Evolutionary conservation across 2,329 filamentous ascomycete genomes (phyloP).

Genomic region (Talaromyces sp.): DNA sequence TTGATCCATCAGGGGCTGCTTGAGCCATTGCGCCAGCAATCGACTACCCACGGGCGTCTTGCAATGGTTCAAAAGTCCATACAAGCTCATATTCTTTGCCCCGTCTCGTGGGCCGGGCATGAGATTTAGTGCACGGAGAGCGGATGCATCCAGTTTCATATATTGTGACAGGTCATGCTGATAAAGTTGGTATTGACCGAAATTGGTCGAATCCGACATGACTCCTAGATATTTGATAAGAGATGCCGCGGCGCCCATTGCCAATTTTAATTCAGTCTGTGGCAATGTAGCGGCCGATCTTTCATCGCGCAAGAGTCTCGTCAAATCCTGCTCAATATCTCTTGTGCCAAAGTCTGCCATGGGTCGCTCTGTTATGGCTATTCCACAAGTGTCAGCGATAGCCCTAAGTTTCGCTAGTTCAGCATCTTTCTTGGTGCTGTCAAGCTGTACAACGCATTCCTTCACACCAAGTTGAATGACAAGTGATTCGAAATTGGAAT

Average conservation of each 20-base stretch:
- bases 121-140: conserved; percentile 87
- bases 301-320: conserved; percentile 82
- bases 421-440: conserved; percentile 76
- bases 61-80: conserved; percentile 91
- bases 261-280: conserved; percentile 87
- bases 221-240: conserved; percentile 92
- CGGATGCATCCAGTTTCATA: conserved; percentile 96
- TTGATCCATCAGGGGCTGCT: conserved; percentile 92
- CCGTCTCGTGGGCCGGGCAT: conserved; percentile 96
- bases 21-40: conserved; percentile 90
- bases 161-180: conserved; percentile 95
- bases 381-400: conserved; percentile 88
- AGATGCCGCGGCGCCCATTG: conserved; percentile 90
- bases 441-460: conserved; percentile 82
- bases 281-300: conserved; percentile 71
- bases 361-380: conserved; percentile 79
- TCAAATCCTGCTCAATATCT: conserved; percentile 94
- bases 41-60: conserved; percentile 92
- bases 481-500: conserved; percentile 94
- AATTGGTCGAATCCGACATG: conserved; percentile 87
- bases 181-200: conserved; percentile 94
- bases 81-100: conserved; percentile 96
- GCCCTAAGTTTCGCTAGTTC: conserved; percentile 82
- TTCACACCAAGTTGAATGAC: conserved; percentile 94
- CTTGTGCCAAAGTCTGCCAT: conserved; percentile 74